A percentile compares a stretch with the other conserved stretches of the same genome.
phyloP scores from a whole-genome alignment of 345 rosid genomes.

The Pistacia vera region DNA sequence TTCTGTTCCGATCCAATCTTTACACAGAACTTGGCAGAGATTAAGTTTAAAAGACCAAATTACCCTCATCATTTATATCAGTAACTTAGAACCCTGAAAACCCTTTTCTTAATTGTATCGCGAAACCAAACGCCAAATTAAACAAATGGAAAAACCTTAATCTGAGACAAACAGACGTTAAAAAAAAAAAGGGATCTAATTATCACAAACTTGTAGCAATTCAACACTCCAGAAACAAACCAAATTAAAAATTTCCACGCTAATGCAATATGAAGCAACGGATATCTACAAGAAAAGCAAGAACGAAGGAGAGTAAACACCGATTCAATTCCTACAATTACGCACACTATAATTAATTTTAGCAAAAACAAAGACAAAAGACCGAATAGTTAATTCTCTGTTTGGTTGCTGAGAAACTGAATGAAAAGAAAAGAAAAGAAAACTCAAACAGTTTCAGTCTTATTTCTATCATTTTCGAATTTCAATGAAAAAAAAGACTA shows the following conservation, averaged over 20 bases:
- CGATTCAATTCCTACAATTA: neutral
- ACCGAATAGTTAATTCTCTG: neutral
- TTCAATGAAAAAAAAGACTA: neutral
- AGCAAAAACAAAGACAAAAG: neutral
- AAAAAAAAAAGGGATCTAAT: neutral
- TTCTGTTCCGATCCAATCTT: constrained; percentile 26
- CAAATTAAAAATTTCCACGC: neutral
- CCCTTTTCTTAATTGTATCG: neutral
- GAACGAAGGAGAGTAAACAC: neutral
- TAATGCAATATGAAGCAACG: neutral
- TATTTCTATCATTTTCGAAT: neutral
- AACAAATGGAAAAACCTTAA: neutral
- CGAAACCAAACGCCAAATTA: neutral
- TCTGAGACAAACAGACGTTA: neutral
- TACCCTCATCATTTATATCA: constrained; percentile 28
- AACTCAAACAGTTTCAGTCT: neutral
- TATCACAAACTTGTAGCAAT: neutral
- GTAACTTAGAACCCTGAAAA: constrained; percentile 23
- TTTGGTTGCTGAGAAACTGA: constrained; percentile 17
- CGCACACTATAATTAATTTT: neutral
- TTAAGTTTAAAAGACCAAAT: constrained; percentile 24
- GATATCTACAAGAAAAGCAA: constrained; percentile 2
- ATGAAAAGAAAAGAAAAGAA: neutral
- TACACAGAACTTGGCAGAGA: constrained; percentile 9
- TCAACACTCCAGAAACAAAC: neutral